Percentiles rank a stretch among this genome's conserved stretches.
phyloP scores from a whole-genome alignment of 1,284 basidiomycete genomes.

The Cyathus pygmaeus region DNA sequence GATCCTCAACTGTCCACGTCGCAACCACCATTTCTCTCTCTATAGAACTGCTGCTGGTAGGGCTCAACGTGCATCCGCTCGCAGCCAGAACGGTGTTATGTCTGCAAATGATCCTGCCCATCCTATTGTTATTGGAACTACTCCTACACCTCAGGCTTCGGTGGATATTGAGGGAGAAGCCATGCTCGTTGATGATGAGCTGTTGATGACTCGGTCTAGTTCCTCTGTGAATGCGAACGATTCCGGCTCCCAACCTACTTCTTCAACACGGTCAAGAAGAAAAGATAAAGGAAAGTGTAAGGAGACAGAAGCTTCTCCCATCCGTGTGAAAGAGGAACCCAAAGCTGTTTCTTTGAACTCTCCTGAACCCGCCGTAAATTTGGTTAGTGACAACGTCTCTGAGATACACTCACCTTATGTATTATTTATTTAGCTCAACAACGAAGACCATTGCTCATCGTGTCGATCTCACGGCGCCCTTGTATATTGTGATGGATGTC shows the following conservation, averaged over 20 bases:
- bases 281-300: conserved; percentile 78
- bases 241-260: neutral
- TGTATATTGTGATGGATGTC: conserved; percentile 97
- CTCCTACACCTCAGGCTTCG: conserved; percentile 48
- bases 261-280: conserved; percentile 43
- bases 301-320: conserved; percentile 55
- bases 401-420: conserved; percentile 16
- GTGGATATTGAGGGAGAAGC: conserved; percentile 59
- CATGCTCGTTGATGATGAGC: conserved; percentile 56
- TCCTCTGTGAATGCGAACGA: conserved; percentile 64
- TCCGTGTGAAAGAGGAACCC: conserved; percentile 79
- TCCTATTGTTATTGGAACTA: conserved; percentile 47
- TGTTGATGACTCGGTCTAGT: conserved; percentile 67
- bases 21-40: conserved; percentile 13
- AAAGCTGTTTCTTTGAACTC: conserved; percentile 56
- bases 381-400: conserved; percentile 48
- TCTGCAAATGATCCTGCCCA: conserved; percentile 48
- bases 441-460: conserved; percentile 95
- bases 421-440: conserved; percentile 63
- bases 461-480: conserved; percentile 85
- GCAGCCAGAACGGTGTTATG: conserved; percentile 62
- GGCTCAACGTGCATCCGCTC: conserved; percentile 79
- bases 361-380: conserved; percentile 58
- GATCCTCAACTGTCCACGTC: conserved; percentile 13
- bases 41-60: conserved; percentile 66